Evolutionary conservation across 129 eudicot genomes (phyloP).

Genomic region (Smallanthus sonchifolius): DNA sequence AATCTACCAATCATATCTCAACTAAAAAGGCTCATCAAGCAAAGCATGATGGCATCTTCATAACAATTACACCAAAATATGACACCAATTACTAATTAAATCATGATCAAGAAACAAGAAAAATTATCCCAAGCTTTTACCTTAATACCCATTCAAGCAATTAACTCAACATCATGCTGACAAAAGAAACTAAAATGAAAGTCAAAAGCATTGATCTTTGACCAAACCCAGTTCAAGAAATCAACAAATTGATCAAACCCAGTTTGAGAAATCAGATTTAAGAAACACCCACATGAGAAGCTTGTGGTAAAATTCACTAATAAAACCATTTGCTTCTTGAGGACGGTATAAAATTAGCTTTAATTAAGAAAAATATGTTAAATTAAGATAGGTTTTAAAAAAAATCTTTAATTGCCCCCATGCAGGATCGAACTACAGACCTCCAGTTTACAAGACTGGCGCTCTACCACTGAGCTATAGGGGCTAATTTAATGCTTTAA

Average conservation of each 20-base stretch:
- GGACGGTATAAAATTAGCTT: neutral
- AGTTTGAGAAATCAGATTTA: neutral
- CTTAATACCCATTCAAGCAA: neutral
- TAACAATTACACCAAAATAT: no score
- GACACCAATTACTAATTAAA: no score
- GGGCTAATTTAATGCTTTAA: constrained; percentile 38
- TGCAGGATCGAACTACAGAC: constrained; percentile 99
- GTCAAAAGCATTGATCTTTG: neutral
- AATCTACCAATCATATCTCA: no score
- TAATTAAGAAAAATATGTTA: neutral
- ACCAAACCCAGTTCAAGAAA: neutral
- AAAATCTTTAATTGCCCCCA: constrained; percentile 44
- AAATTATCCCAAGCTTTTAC: no score
- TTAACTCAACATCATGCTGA: neutral
- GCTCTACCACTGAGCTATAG: constrained; percentile 99
- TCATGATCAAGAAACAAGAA: no score
- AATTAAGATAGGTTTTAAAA: no score
- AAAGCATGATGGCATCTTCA: no score
- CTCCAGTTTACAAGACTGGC: constrained; percentile 99
- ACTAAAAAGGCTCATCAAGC: no score
- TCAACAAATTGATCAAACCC: neutral
- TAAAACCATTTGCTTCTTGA: neutral
- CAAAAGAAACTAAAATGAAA: neutral
- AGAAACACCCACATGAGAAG: neutral
- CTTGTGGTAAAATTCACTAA: neutral